Base-by-base conservation (phyloP, 2,329 filamentous ascomycete species). In the Pezicula neosporulosa region DNA sequence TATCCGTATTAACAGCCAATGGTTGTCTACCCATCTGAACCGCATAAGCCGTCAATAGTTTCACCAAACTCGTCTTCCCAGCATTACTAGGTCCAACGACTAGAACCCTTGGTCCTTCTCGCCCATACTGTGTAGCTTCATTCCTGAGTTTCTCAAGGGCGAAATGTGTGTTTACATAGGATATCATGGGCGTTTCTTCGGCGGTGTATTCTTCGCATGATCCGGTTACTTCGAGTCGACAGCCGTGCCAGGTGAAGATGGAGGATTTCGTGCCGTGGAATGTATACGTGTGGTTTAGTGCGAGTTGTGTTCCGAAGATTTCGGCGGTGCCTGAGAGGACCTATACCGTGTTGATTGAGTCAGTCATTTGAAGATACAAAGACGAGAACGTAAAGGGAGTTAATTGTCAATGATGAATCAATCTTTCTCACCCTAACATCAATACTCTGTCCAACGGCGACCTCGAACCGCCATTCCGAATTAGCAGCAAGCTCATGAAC, bases 301-400 rank as follows among this genome's bases (percentile, higher is more conserved):
- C 91, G 41, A 99, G 86, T 72, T 99, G 94, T 50, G 93, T 92
- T 66, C 94, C 94, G 67, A 97, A 96, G 65, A 96, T 84, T 70
- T 99, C 94, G 45, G 93, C 94, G 1, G 86, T 90, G 55, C 94
- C 94, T 33, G 80, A 83, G 50, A 90, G 72, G 24, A 97, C 77
- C 74, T 91, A 41, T 77, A 44, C 80, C 80, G 65, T 36, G 10
- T 10, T 41, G 21, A 44, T 44, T 37, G 37, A 24, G 7, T 24
- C 24, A 24, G 24, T 24, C 3, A 24, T 24, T 24, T 24, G 24
- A 24, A 33, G 30, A 13, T 33, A 9, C 8, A 33, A 33, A 33
- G 9, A 9, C 4, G 28, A 10, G 9, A 33, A 13, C 30, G 30
- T 7, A 33, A 10, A 13, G 30, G 30, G 30, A 7, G 12, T 33